phyloP scores from a whole-genome alignment of 257 asterid genomes.

The Solanum gandarillasii region DNA sequence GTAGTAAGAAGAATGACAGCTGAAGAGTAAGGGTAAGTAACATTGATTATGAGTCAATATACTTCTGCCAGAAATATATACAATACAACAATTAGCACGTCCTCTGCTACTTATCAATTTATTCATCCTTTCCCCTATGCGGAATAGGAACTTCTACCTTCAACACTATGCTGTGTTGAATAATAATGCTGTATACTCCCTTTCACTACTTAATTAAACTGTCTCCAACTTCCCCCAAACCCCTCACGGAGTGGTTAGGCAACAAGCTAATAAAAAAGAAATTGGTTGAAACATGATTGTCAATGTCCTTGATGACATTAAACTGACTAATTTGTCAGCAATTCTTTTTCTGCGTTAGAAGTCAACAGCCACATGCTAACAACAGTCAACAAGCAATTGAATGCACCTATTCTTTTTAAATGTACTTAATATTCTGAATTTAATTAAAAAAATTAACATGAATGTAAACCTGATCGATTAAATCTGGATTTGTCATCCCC shows the following conservation, averaged over 20 bases:
- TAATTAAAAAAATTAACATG: not conserved
- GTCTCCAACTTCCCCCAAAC: not conserved
- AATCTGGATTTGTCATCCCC: conserved; percentile 72
- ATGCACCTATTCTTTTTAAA: not conserved
- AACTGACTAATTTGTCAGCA: not conserved
- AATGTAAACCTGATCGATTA: conserved; percentile 77
- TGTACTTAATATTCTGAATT: not conserved
- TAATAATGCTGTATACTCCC: not conserved
- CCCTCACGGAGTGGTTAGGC: not conserved
- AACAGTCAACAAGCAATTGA: not conserved
- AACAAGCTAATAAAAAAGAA: not conserved
- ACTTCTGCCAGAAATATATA: not conserved
- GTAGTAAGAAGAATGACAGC: not conserved
- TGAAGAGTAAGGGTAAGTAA: not conserved
- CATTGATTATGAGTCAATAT: not conserved
- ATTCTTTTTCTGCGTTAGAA: not conserved
- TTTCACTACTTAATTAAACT: not conserved
- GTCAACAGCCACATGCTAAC: not conserved
- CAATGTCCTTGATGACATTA: not conserved
- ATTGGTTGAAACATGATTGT: not conserved
- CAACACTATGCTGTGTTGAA: not conserved
- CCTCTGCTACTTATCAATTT: not conserved
- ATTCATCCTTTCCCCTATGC: not conserved
- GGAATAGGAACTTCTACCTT: not conserved
- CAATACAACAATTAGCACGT: not conserved